These are phyloP conservation scores for Kodamaea sp. DNA, from an alignment of 1,139 yeast genomes.

Conservation along the genomic window DNA sequence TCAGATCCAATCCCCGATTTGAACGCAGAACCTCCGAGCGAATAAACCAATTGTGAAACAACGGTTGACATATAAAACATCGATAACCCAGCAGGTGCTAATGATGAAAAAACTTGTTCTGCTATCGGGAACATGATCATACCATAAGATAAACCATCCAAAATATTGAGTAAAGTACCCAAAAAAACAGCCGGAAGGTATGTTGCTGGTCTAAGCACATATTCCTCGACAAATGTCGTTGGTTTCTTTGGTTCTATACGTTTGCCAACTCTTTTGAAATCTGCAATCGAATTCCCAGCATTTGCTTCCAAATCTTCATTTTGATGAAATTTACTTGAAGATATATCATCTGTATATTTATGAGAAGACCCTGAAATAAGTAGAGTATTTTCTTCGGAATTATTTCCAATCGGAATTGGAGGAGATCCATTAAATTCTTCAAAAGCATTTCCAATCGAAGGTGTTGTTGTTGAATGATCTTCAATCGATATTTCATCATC, in stretches of 20 bases:
- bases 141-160: conserved; percentile 93
- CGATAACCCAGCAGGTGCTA: conserved; percentile 88
- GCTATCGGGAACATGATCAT: conserved; percentile 95
- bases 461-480: conserved; percentile 9
- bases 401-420: conserved; percentile 2
- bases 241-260: background rate
- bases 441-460: background rate
- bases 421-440: background rate
- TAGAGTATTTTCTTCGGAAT: conserved; percentile 1
- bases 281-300: background rate
- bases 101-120: conserved; percentile 65
- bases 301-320: conserved; percentile 13
- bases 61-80: conserved; percentile 92
- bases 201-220: conserved; percentile 37
- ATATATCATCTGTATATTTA: background rate
- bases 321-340: background rate
- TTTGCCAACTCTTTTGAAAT: background rate
- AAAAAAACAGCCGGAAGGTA: conserved; percentile 75
- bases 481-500: conserved; percentile 26
- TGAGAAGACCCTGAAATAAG: background rate
- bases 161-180: conserved; percentile 78
- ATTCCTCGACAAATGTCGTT: conserved; percentile 13
- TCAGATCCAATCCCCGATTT: conserved; percentile 91
- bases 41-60: conserved; percentile 80
- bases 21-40: conserved; percentile 88